These are phyloP conservation scores for Chenopodium formosanum DNA, from an alignment of 148 eudicot genomes.

Conservation along the genomic window DNA sequence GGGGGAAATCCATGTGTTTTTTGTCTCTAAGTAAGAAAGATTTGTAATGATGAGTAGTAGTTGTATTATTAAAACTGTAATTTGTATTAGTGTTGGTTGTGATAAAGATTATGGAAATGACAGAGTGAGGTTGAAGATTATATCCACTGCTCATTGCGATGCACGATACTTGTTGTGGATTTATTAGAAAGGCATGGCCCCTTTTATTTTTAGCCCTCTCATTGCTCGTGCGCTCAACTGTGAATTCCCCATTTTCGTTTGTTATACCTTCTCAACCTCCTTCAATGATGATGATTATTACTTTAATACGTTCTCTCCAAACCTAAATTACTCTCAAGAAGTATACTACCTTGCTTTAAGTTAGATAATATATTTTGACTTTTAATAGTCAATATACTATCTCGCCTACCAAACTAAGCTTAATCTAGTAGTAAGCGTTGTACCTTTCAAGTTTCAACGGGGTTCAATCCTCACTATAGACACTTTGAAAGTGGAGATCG, in stretches of 20 bases:
- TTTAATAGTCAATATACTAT: too few species aligned
- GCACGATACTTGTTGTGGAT: not conserved
- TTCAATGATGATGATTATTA: not conserved
- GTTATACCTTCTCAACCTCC: not conserved
- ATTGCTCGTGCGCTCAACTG: not conserved
- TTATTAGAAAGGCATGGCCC: constrained; percentile 9
- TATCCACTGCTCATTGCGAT: constrained; percentile 1
- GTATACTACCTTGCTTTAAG: too few species aligned
- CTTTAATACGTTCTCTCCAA: too few species aligned
- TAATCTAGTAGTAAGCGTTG: too few species aligned
- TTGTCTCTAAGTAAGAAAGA: not conserved
- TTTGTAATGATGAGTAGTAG: too few species aligned
- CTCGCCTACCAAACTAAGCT: too few species aligned
- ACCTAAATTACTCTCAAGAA: too few species aligned
- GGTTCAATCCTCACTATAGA: too few species aligned
- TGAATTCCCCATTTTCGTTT: not conserved
- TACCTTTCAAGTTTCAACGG: too few species aligned
- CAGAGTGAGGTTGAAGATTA: not conserved
- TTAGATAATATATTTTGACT: too few species aligned
- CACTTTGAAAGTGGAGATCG: too few species aligned
- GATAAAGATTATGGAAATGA: not conserved
- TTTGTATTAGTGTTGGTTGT: not conserved
- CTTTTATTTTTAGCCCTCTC: constrained; percentile 1
- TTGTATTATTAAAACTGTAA: too few species aligned
- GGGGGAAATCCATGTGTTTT: constrained; percentile 10